phyloP scores from a whole-genome alignment of 768 basidiomycete genomes.

The Pleurotus eryngii region DNA sequence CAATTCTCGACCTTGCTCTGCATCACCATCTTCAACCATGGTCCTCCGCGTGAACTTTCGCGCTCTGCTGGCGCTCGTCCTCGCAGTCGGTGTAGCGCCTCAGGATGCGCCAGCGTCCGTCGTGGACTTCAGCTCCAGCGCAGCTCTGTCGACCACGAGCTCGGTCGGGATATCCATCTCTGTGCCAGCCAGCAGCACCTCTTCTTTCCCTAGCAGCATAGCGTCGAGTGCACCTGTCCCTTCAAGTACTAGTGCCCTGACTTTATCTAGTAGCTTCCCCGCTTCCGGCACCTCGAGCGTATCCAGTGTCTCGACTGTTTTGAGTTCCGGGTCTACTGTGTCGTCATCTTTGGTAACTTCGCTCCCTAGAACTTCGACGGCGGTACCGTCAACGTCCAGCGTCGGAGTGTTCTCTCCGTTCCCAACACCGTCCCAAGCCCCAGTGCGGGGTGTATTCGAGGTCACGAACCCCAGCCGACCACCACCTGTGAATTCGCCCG shows the following conservation, averaged over 20 bases:
- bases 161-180: neutral
- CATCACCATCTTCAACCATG: neutral
- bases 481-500: conserved; percentile 43
- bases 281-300: neutral
- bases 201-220: neutral
- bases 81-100: neutral
- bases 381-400: conserved; percentile 26
- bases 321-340: neutral
- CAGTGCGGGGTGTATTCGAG: conserved; percentile 53
- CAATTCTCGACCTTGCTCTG: neutral
- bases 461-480: conserved; percentile 53
- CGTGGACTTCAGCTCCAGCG: neutral
- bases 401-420: conserved; percentile 52
- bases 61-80: neutral
- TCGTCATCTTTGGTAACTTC: neutral
- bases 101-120: neutral
- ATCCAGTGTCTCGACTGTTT: neutral
- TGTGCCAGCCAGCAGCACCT: neutral
- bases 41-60: neutral
- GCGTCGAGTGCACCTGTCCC: neutral
- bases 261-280: neutral
- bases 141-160: neutral
- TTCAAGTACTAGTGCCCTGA: too few relatives aligned
- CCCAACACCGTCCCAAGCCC: conserved; percentile 54
- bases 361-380: neutral